Evolutionary conservation across 1,139 yeast genomes (phyloP).

Genomic region (Schizosaccharomyces versatilis): DNA sequence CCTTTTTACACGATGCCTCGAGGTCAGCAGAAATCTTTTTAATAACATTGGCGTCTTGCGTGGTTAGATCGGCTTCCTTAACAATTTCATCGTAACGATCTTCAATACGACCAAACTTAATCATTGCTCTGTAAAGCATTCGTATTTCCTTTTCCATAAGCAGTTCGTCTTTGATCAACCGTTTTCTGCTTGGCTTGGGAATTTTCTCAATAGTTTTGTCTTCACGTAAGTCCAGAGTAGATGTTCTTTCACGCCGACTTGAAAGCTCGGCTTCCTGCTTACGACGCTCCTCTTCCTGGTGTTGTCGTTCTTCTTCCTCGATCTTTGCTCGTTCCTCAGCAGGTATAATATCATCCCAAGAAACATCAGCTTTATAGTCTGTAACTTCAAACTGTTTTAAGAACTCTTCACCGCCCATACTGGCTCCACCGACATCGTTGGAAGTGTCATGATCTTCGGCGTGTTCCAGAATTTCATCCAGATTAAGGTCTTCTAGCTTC

Average conservation of each 20-base stretch:
- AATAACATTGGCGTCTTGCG: slow-evolving; percentile 61
- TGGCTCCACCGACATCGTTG: slow-evolving; percentile 88
- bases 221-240: neutral
- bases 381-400: slow-evolving; percentile 93
- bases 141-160: slow-evolving; percentile 75
- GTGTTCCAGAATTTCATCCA: slow-evolving; percentile 86
- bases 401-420: slow-evolving; percentile 94
- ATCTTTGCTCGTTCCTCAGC: slow-evolving; percentile 73
- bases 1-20: slow-evolving; percentile 35
- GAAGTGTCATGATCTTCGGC: slow-evolving; percentile 96
- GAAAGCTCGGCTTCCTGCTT: slow-evolving; percentile 21
- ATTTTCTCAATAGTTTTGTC: neutral
- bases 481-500: slow-evolving; percentile 80
- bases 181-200: slow-evolving; percentile 16
- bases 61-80: slow-evolving; percentile 78
- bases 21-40: slow-evolving; percentile 57
- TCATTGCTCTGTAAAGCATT: slow-evolving; percentile 60
- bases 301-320: slow-evolving; percentile 78
- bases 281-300: slow-evolving; percentile 70
- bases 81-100: slow-evolving; percentile 73
- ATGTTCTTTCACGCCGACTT: neutral
- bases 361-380: slow-evolving; percentile 92
- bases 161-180: slow-evolving; percentile 18
- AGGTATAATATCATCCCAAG: slow-evolving; percentile 98
- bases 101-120: slow-evolving; percentile 60